phyloP scores from a whole-genome alignment of 2,329 filamentous ascomycete species.

The Epichloe bromicola region DNA sequence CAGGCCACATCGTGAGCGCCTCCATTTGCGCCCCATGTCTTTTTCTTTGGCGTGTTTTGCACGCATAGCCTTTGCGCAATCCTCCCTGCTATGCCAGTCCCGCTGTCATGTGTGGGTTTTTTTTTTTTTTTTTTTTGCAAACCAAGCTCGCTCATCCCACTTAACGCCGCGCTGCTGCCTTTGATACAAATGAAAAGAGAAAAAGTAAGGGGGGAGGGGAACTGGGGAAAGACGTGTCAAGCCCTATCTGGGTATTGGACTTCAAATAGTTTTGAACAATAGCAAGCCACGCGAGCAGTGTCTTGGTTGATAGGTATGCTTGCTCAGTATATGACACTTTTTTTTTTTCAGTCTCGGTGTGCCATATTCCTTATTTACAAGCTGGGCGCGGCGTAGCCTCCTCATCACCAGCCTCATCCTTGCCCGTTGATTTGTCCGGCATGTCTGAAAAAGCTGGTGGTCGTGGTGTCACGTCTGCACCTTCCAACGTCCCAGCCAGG shows the following conservation, averaged over 20 bases:
- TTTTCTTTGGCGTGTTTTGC: too few species aligned
- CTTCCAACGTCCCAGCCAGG: background rate
- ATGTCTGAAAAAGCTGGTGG: slow-evolving; percentile 13
- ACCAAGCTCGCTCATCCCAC: background rate
- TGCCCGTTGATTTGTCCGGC: background rate
- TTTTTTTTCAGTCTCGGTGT: too few species aligned
- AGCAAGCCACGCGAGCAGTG: too few species aligned
- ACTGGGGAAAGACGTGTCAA: background rate
- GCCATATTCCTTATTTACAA: slow-evolving; percentile 10
- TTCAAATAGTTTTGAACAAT: background rate
- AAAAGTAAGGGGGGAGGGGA: background rate
- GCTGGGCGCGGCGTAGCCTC: slow-evolving; percentile 28
- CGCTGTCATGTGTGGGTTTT: background rate
- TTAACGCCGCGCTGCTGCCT: slow-evolving; percentile 13
- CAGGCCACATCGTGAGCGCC: background rate
- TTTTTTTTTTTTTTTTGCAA: background rate
- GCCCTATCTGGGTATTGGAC: too few species aligned
- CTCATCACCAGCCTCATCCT: slow-evolving; percentile 13
- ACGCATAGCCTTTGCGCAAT: background rate
- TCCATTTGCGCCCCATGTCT: background rate
- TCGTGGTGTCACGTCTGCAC: slow-evolving; percentile 19
- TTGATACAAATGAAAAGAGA: slow-evolving; percentile 7
- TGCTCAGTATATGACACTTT: background rate
- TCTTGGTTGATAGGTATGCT: background rate
- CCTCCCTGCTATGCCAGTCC: background rate